A percentile compares a stretch with the other conserved stretches of the same genome.
Evolutionary conservation across 192 early-diverging fungal genomes (phyloP).

Genomic region (Coemansia sp.): DNA sequence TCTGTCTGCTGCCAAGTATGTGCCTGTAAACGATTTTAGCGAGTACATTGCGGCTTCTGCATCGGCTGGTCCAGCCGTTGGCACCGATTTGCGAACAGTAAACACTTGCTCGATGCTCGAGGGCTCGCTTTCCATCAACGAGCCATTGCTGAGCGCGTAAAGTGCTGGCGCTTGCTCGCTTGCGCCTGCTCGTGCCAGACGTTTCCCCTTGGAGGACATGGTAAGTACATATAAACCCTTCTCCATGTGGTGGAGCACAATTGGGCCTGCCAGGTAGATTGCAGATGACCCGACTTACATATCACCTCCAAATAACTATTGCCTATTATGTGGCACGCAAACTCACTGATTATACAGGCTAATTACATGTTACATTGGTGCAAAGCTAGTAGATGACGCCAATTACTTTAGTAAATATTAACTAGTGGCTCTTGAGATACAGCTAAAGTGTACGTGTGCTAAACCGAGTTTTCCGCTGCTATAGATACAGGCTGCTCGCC

Average conservation of each 20-base stretch:
- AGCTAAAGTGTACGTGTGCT: no score
- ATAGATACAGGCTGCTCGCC: not conserved
- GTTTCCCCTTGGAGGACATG: slow-evolving; percentile 9
- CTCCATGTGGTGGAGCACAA: slow-evolving; percentile 19
- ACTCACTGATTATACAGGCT: no score
- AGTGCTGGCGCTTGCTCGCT: slow-evolving; percentile 8
- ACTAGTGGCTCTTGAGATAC: no score
- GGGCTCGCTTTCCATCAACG: slow-evolving; percentile 17
- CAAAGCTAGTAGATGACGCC: no score
- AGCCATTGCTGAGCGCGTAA: not conserved
- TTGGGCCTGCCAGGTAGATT: slow-evolving; percentile 35
- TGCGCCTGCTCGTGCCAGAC: not conserved
- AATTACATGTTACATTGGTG: no score
- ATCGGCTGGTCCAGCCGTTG: slow-evolving; percentile 8
- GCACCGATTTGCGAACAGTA: slow-evolving; percentile 36
- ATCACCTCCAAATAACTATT: no score
- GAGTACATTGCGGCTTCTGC: slow-evolving; percentile 14
- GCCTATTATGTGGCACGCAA: no score
- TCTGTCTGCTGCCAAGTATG: slow-evolving; percentile 19
- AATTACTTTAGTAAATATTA: no score
- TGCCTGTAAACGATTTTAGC: slow-evolving; percentile 23
- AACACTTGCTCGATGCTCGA: slow-evolving; percentile 39
- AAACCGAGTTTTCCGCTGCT: not conserved
- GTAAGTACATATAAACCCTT: slow-evolving; percentile 12
- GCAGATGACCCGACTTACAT: no score